phyloP scores from a whole-genome alignment of 2,329 filamentous ascomycete genomes.

The Metarhizium brunneum region DNA sequence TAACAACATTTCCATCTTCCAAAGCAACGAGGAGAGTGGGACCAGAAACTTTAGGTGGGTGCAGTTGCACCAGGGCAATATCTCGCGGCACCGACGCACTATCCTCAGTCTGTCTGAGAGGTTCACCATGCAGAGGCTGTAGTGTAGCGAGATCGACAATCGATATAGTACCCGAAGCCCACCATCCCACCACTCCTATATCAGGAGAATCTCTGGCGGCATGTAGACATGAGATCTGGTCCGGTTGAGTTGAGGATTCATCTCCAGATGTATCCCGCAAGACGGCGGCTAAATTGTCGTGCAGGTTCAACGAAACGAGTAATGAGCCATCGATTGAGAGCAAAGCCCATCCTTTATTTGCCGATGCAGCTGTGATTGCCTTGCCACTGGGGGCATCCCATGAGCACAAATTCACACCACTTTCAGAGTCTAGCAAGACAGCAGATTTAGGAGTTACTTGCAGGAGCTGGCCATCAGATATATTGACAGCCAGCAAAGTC shows the following conservation, averaged over 20 bases:
- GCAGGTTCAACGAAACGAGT: slow-evolving; percentile 59
- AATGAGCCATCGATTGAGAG: slow-evolving; percentile 68
- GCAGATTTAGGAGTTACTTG: slow-evolving; percentile 65
- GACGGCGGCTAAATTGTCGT: slow-evolving; percentile 45
- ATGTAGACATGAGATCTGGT: slow-evolving; percentile 80
- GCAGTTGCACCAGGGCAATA: slow-evolving; percentile 68
- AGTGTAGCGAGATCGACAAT: slow-evolving; percentile 62
- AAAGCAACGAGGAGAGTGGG: slow-evolving; percentile 82
- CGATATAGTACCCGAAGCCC: slow-evolving; percentile 71
- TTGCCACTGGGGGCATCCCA: slow-evolving; percentile 46
- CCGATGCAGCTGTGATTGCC: slow-evolving; percentile 68
- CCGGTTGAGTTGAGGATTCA: slow-evolving; percentile 23
- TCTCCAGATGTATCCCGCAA: slow-evolving; percentile 52
- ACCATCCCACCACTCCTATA: slow-evolving; percentile 77
- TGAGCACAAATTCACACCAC: slow-evolving; percentile 41
- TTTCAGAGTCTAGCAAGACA: slow-evolving; percentile 52
- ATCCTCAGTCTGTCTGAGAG: slow-evolving; percentile 50
- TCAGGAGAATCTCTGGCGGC: slow-evolving; percentile 54
- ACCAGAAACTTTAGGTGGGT: slow-evolving; percentile 46
- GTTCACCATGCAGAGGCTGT: slow-evolving; percentile 54
- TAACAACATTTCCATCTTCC: slow-evolving; percentile 85
- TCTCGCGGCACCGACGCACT: slow-evolving; percentile 75
- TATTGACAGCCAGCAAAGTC: slow-evolving; percentile 62
- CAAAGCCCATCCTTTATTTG: slow-evolving; percentile 60
- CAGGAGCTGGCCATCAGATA: slow-evolving; percentile 54